Conservation (phyloP, 2,329 filamentous ascomycete species). For the Ustulina deusta region DNA sequence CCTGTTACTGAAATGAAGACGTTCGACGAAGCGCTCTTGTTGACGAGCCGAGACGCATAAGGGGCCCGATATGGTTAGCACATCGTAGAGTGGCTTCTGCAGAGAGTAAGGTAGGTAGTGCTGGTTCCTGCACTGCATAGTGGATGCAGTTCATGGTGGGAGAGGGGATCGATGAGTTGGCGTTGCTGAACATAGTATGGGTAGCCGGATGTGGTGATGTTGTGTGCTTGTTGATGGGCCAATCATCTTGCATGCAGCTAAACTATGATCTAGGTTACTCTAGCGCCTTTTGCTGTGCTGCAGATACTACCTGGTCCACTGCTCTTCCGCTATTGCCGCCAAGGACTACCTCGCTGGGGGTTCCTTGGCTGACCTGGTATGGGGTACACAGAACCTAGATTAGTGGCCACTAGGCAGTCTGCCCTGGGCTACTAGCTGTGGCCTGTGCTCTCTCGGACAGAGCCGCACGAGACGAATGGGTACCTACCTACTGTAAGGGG, state of each 20-base stretch:
- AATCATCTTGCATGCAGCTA: slow-evolving; percentile 21
- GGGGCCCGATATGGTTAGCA: slow-evolving; percentile 10
- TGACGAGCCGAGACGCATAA: slow-evolving; percentile 10
- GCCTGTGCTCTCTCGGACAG: slow-evolving; percentile 23
- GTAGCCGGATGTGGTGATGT: slow-evolving; percentile 3
- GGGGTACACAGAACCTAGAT: background rate
- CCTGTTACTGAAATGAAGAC: background rate
- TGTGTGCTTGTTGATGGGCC: slow-evolving; percentile 2
- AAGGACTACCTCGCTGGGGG: slow-evolving; percentile 8
- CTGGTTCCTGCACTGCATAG: slow-evolving; percentile 23
- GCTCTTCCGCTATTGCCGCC: slow-evolving; percentile 17
- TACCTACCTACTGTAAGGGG: background rate
- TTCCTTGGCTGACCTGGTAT: background rate
- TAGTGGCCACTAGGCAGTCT: slow-evolving; percentile 12
- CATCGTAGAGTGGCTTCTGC: slow-evolving; percentile 7
- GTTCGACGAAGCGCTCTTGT: background rate
- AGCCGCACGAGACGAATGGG: slow-evolving; percentile 29
- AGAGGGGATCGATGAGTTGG: slow-evolving; percentile 22
- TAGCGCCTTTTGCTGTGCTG: background rate
- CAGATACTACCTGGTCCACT: slow-evolving; percentile 1
- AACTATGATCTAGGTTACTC: background rate
- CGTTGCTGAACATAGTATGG: slow-evolving; percentile 5
- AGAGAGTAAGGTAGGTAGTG: no score
- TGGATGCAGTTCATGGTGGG: slow-evolving; percentile 10
- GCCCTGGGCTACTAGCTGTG: background rate